Evolutionary conservation across 2,329 filamentous ascomycete species (phyloP).

Genomic region (Raffaelea ambrosiae): DNA sequence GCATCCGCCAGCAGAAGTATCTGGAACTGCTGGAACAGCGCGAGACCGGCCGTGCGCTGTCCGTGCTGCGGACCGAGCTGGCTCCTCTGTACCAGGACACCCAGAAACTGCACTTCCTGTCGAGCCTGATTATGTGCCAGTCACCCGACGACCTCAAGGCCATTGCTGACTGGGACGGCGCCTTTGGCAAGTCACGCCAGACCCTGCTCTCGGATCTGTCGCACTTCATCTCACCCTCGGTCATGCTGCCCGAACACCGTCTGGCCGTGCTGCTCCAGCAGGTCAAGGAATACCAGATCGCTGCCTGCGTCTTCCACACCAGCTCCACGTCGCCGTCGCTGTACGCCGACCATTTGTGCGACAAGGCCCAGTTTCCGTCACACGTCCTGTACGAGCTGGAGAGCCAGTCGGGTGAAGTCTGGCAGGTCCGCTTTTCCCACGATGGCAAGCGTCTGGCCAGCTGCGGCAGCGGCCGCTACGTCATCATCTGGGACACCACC

Average conservation of each 20-base stretch:
- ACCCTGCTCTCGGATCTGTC: slow-evolving; percentile 73
- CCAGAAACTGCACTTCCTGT: slow-evolving; percentile 69
- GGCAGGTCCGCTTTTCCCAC: slow-evolving; percentile 85
- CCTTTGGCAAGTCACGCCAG: slow-evolving; percentile 64
- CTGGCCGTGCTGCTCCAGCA: slow-evolving; percentile 73
- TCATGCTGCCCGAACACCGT: slow-evolving; percentile 92
- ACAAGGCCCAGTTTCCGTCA: slow-evolving; percentile 69
- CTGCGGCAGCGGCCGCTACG: slow-evolving; percentile 64
- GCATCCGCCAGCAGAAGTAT: slow-evolving; percentile 88
- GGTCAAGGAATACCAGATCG: slow-evolving; percentile 76
- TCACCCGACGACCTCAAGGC: slow-evolving; percentile 66
- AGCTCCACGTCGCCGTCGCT: slow-evolving; percentile 69
- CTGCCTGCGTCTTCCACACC: slow-evolving; percentile 82
- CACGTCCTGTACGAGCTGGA: slow-evolving; percentile 61
- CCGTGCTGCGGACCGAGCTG: slow-evolving; percentile 79
- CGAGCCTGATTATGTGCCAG: slow-evolving; percentile 83
- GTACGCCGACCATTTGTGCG: slow-evolving; percentile 82
- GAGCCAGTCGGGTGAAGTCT: slow-evolving; percentile 75
- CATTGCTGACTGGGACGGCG: slow-evolving; percentile 80
- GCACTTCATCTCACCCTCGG: slow-evolving; percentile 86
- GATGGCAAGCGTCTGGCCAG: slow-evolving; percentile 77
- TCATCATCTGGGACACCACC: slow-evolving; percentile 74
- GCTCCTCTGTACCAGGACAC: slow-evolving; percentile 78
- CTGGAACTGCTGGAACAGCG: slow-evolving; percentile 76
- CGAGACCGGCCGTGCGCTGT: slow-evolving; percentile 65